These are phyloP conservation scores for Auricularia heimuer DNA, from an alignment of 768 basidiomycete species.

Conservation along the genomic window DNA sequence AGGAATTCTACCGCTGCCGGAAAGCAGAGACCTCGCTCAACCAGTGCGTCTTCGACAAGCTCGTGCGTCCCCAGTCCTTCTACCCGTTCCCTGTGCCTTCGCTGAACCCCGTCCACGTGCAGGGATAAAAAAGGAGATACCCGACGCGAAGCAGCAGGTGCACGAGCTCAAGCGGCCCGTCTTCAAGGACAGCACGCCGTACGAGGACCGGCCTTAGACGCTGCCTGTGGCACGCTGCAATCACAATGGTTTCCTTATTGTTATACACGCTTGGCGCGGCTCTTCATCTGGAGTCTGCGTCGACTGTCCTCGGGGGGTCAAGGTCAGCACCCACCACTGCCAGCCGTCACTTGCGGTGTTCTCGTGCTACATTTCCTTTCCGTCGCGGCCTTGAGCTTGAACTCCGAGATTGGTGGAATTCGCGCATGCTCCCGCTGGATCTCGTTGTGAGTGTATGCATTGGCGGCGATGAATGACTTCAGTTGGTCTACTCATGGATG, in stretches of 20 bases:
- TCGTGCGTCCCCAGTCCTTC: constrained; percentile 44
- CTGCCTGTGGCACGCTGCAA: neutral
- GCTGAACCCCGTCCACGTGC: neutral
- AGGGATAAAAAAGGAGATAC: neutral
- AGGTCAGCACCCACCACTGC: neutral
- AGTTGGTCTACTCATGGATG: too few species aligned
- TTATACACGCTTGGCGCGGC: neutral
- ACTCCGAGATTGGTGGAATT: too few species aligned
- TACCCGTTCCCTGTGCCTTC: neutral
- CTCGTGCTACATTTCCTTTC: too few species aligned
- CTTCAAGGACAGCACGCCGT: neutral
- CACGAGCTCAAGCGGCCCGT: neutral
- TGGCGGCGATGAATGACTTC: too few species aligned
- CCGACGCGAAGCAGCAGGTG: neutral
- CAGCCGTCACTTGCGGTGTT: neutral
- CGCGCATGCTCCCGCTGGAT: too few species aligned
- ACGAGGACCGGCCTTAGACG: neutral
- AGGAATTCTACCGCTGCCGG: constrained; percentile 88
- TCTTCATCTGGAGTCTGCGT: neutral
- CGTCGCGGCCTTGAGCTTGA: too few species aligned
- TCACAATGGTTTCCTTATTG: neutral
- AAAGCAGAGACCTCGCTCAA: constrained; percentile 82
- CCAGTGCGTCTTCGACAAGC: constrained; percentile 91
- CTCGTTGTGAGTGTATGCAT: too few species aligned
- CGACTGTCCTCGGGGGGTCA: neutral